These are phyloP conservation scores for Acacia acuminata DNA, from an alignment of 306 rosid species.

Conservation along the genomic window DNA sequence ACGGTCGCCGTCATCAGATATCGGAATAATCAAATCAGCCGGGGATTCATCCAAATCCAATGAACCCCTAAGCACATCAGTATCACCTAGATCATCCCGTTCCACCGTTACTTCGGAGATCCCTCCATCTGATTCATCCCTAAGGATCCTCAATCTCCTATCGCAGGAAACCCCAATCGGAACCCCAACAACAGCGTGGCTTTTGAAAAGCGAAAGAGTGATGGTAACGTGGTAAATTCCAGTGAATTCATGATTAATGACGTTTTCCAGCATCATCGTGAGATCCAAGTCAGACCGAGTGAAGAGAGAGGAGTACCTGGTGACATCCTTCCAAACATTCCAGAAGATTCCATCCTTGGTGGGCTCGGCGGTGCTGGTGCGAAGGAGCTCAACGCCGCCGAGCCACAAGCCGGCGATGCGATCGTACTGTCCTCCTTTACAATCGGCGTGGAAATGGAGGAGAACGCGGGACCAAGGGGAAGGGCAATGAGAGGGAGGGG, in stretches of 20 bases:
- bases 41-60: slow-evolving; percentile 36
- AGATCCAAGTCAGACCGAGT: slow-evolving; percentile 38
- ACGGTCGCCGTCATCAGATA: slow-evolving; percentile 51
- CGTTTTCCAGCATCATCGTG: slow-evolving; percentile 82
- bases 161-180: slow-evolving; percentile 25
- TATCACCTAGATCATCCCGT: background rate
- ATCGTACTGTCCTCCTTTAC: slow-evolving; percentile 75
- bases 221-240: slow-evolving; percentile 70
- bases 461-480: slow-evolving; percentile 61
- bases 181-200: slow-evolving; percentile 17
- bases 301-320: slow-evolving; percentile 66
- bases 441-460: slow-evolving; percentile 46
- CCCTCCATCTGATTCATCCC: slow-evolving; percentile 24
- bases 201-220: slow-evolving; percentile 43
- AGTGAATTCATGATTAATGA: slow-evolving; percentile 53
- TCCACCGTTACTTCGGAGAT: background rate
- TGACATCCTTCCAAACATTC: slow-evolving; percentile 72
- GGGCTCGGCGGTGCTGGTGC: slow-evolving; percentile 86
- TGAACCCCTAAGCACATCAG: background rate
- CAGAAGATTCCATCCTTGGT: slow-evolving; percentile 58
- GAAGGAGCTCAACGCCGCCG: slow-evolving; percentile 71
- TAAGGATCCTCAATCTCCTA: slow-evolving; percentile 21
- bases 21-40: slow-evolving; percentile 77
- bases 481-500: slow-evolving; percentile 58
- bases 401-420: slow-evolving; percentile 84